Conservation (phyloP, 2,329 filamentous ascomycete genomes). For the Talaromyces sp. region DNA sequence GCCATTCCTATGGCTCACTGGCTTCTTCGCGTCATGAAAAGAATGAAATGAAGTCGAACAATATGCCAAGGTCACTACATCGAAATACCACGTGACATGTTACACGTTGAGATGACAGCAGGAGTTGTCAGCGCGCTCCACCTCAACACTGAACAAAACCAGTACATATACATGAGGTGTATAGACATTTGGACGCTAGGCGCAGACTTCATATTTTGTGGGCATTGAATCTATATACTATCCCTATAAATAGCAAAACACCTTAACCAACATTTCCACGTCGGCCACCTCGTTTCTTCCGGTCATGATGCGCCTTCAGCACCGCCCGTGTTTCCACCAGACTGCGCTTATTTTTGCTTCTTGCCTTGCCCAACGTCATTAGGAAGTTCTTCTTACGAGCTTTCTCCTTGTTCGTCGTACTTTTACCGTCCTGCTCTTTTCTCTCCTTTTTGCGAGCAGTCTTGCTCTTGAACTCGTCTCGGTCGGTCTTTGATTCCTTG, state of each 20-base stretch:
- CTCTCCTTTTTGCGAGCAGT: slow-evolving; percentile 80
- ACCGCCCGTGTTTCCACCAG: slow-evolving; percentile 79
- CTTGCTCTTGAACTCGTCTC: slow-evolving; percentile 78
- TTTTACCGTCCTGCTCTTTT: slow-evolving; percentile 88
- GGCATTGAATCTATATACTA: background rate
- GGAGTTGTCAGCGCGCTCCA: background rate
- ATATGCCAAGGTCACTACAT: no score
- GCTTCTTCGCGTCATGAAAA: no score
- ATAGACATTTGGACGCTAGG: background rate
- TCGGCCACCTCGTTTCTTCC: slow-evolving; percentile 79
- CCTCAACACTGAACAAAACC: background rate
- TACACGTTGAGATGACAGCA: background rate
- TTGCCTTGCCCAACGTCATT: slow-evolving; percentile 96
- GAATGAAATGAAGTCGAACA: no score
- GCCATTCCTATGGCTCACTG: no score
- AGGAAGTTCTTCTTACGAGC: slow-evolving; percentile 95
- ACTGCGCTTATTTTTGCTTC: slow-evolving; percentile 92
- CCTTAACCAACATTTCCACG: slow-evolving; percentile 59
- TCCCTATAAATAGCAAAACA: background rate
- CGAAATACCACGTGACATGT: no score
- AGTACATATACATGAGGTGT: background rate
- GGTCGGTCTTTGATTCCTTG: slow-evolving; percentile 73
- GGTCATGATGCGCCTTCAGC: slow-evolving; percentile 74
- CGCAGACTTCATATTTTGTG: background rate
- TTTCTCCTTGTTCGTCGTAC: slow-evolving; percentile 96